phyloP scores from a whole-genome alignment of 2,329 filamentous ascomycete genomes.

The Drechslerella coelobrocha region DNA sequence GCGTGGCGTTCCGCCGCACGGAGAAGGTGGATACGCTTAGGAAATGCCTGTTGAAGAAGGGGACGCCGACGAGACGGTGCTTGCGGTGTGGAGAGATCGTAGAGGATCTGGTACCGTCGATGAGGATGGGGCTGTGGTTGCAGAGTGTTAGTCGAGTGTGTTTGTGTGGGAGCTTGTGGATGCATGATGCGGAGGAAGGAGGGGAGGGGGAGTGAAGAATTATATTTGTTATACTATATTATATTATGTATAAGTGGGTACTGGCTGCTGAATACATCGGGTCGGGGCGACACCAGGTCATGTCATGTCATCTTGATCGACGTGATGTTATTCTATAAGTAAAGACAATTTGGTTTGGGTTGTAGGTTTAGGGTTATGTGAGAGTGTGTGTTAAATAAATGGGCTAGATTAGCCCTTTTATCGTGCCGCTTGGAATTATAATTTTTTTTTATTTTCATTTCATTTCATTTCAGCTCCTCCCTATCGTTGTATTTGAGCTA shows the following conservation, averaged over 20 bases:
- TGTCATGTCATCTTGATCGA: too few relatives aligned
- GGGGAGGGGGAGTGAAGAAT: neutral
- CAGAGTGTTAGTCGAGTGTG: conserved; percentile 55
- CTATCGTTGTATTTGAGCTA: too few relatives aligned
- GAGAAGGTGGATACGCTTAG: conserved; percentile 54
- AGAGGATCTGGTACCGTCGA: conserved; percentile 56
- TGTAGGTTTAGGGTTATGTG: too few relatives aligned
- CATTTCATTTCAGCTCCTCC: too few relatives aligned
- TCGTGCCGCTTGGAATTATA: too few relatives aligned
- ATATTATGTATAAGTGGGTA: neutral
- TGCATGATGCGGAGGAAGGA: conserved; percentile 52
- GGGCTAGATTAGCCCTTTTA: too few relatives aligned
- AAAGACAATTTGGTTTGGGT: too few relatives aligned
- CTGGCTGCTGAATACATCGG: neutral
- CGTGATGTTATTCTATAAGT: too few relatives aligned
- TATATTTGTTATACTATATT: neutral
- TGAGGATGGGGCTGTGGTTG: conserved; percentile 54
- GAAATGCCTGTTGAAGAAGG: conserved; percentile 53
- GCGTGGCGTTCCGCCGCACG: conserved; percentile 49
- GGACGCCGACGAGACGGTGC: conserved; percentile 52
- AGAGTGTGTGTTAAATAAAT: too few relatives aligned
- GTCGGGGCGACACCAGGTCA: too few relatives aligned
- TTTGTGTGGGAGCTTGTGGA: conserved; percentile 56
- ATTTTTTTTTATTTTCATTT: too few relatives aligned
- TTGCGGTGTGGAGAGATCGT: conserved; percentile 54